Percentiles rank a stretch among this genome's conserved stretches.
Evolutionary conservation across 2,329 filamentous ascomycete species (phyloP).

Genomic region (Colletotrichum simmondsii): DNA sequence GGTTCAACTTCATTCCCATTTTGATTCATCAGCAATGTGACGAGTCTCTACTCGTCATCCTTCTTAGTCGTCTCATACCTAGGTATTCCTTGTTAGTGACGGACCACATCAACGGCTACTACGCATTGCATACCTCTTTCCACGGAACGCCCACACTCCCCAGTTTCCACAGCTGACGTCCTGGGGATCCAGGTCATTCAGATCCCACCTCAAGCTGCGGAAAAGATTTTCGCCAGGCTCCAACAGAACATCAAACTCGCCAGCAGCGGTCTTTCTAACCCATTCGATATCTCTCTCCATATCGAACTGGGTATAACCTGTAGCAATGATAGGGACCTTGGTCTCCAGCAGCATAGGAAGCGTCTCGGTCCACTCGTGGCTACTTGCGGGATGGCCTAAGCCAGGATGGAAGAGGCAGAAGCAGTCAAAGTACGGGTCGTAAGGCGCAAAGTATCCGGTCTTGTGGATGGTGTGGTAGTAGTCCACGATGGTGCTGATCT

Average conservation of each 20-base stretch:
- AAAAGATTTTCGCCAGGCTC: slow-evolving; percentile 95
- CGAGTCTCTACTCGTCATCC: slow-evolving; percentile 43
- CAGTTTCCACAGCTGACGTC: slow-evolving; percentile 97
- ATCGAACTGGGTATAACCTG: slow-evolving; percentile 95
- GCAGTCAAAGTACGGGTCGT: slow-evolving; percentile 98
- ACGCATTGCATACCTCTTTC: slow-evolving; percentile 79
- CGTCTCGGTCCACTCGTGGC: slow-evolving; percentile 94
- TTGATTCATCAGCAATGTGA: background rate
- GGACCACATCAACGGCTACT: background rate
- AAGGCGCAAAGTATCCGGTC: slow-evolving; percentile 89
- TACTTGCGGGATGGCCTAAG: slow-evolving; percentile 90
- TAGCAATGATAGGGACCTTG: slow-evolving; percentile 93
- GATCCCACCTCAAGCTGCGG: slow-evolving; percentile 93
- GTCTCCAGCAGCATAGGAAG: slow-evolving; percentile 91
- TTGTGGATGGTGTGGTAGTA: slow-evolving; percentile 98
- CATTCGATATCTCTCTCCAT: slow-evolving; percentile 93
- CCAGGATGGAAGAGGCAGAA: slow-evolving; percentile 98
- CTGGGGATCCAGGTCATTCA: slow-evolving; percentile 94
- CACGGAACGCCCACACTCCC: slow-evolving; percentile 96
- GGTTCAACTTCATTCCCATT: background rate
- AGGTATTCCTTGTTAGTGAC: slow-evolving; percentile 44
- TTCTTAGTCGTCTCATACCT: slow-evolving; percentile 74
- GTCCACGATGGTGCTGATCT: slow-evolving; percentile 97
- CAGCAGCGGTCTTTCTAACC: slow-evolving; percentile 85
- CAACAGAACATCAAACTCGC: slow-evolving; percentile 92